Percentiles rank a stretch among this genome's conserved stretches.
These are phyloP conservation scores for Pythium sp. DNA, from an alignment of 352 stramenopile species.

Conservation along the genomic window DNA sequence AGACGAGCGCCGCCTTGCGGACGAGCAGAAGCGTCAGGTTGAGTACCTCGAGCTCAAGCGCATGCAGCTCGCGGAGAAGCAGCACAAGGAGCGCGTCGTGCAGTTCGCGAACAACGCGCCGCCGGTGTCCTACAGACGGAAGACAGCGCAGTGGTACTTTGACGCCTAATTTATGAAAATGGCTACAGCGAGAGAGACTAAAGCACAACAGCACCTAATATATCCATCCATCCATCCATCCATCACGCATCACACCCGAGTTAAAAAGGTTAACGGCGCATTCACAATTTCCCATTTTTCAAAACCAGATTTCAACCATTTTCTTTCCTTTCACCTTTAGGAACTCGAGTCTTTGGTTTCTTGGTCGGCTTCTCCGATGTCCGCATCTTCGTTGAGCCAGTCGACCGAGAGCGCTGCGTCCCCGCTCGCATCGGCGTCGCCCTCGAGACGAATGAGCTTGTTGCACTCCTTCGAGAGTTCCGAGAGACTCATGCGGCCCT, in stretches of 20 bases:
- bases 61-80: constrained; percentile 71
- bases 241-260: constrained; percentile 2
- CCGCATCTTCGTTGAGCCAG: constrained; percentile 40
- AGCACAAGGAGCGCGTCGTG: constrained; percentile 65
- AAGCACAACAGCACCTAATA: neutral
- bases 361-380: constrained; percentile 1
- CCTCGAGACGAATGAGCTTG: constrained; percentile 68
- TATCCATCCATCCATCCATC: constrained; percentile 10
- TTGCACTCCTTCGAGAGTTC: constrained; percentile 80
- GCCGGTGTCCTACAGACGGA: constrained; percentile 59
- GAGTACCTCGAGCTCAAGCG: constrained; percentile 79
- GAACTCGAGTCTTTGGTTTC: constrained; percentile 8
- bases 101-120: constrained; percentile 50
- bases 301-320: neutral
- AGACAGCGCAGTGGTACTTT: constrained; percentile 84
- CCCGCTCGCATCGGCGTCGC: constrained; percentile 21
- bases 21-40: constrained; percentile 60
- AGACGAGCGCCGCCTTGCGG: constrained; percentile 39
- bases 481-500: constrained; percentile 54
- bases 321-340: neutral
- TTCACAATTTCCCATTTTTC: neutral
- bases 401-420: constrained; percentile 20
- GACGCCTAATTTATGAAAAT: constrained; percentile 39
- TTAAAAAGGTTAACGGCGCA: neutral
- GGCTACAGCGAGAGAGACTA: too few relatives aligned